Conservation (phyloP, 2,329 filamentous ascomycete genomes). For the Cucurbitaria berberidis region DNA sequence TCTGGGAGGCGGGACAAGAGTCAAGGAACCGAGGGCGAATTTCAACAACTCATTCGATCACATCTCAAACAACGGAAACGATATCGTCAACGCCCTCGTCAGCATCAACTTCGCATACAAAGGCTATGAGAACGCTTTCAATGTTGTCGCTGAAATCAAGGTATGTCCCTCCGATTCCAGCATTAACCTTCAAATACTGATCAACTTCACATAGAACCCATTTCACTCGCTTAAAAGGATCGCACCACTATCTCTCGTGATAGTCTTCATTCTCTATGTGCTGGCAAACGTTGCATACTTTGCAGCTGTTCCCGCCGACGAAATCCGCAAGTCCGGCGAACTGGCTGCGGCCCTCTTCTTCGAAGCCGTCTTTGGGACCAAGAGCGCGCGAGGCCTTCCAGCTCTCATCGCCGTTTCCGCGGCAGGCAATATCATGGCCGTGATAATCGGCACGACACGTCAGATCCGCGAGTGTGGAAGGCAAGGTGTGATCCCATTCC, state of each 20-base stretch:
- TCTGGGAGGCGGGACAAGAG: constrained; percentile 34
- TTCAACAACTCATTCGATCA: constrained; percentile 36
- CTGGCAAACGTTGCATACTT: constrained; percentile 37
- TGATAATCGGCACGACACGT: constrained; percentile 38
- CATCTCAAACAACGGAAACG: constrained; percentile 37
- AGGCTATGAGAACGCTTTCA: constrained; percentile 44
- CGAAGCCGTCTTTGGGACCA: constrained; percentile 62
- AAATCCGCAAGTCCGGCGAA: constrained; percentile 60
- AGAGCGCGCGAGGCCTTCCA: constrained; percentile 61
- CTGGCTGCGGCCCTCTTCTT: constrained; percentile 67
- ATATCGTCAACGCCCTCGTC: constrained; percentile 37
- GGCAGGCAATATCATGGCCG: constrained; percentile 38
- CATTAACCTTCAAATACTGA: not conserved
- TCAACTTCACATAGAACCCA: constrained; percentile 55
- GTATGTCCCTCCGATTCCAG: constrained; percentile 7
- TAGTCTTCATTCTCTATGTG: constrained; percentile 53
- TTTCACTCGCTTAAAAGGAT: constrained; percentile 59
- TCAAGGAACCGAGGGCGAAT: constrained; percentile 33
- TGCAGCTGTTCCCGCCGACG: constrained; percentile 47
- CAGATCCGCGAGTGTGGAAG: constrained; percentile 38
- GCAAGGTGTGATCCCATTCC: constrained; percentile 38
- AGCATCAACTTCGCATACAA: constrained; percentile 42
- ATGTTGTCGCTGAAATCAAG: constrained; percentile 42
- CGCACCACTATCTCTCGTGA: constrained; percentile 57
- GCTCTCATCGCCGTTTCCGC: constrained; percentile 44